Base-by-base conservation (phyloP, 768 basidiomycete genomes). In the Pulveroboletus ravenelii region DNA sequence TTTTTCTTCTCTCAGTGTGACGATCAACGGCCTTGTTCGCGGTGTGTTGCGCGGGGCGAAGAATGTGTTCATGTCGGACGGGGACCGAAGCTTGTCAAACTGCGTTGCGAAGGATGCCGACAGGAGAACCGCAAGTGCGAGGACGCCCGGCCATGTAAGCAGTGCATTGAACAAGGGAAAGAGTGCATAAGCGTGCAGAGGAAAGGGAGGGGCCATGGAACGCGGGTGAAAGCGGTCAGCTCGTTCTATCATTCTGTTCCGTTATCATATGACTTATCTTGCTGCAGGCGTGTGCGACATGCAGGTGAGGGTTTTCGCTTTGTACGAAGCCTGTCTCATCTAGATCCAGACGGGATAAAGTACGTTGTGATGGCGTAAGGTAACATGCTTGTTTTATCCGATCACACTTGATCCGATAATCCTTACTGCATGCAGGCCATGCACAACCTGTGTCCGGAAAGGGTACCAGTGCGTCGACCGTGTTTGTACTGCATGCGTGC, bases 301-400 rank as follows among this genome's bases (percentile, higher is more conserved):
- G 82, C 75, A 81, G 81, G 81, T 73, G 70, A 66, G 70, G 56
- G 37, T 37, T 32, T 36, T 47, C 41, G 41, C 34, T 40, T 46
- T 39, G 46, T 27, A 17, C 38, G 42, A 53, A 29, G 18, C 34
- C 45, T 10, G 48, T 56, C 52, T 61, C 46, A 57, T 47, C 54
- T 47, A 53, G 55, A 48, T 50, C 43, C 53, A 83, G 82, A 66
- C 79, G 77, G 31, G 78, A 82, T 63, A 84, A 84, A 63, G 75
- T 80, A 51, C 75, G 80, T 5, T 84, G 83, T 61, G 78, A 81
- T 58, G 82, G 82, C 14, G 65, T 71, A 51, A 74, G 79, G 81
- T 81, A 62, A 56, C 61, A 55, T 51, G 32, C 45, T 12, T 48
- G 47, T 41, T 48, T 37, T 43, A 10, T 40, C n/a, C 31, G 15